Base-by-base conservation (phyloP, 257 asterid genomes). In the Ehretia macrophylla region DNA sequence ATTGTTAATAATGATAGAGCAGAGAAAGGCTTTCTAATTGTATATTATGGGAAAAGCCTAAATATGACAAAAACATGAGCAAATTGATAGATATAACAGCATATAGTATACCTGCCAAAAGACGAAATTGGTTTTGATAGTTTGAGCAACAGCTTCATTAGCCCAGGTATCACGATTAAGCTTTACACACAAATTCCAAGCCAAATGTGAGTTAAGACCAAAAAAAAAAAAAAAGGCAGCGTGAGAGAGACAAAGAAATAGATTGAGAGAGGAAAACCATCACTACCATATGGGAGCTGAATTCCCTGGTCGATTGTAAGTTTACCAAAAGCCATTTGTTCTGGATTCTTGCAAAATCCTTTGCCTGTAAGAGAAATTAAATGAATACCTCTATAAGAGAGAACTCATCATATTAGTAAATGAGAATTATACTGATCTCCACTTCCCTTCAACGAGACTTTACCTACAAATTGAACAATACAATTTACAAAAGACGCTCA, bases 131-230 rank as follows among this genome's bases (percentile, higher is more conserved):
- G 81, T 83, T 70, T 82, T 93, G 74, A 93, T 86, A 66, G 99
- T 93, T 67, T 89, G 97, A 69, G 94, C 88, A 78, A 86, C 96
- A 72, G 97, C 95, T 63, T 93, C 99, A 74, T 89, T 85, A 64
- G 82, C 99, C 99, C 99, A 93, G 20, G 96, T 89, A 75, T 93
- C 97, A 17, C 99, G 96, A 73, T 93, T 93, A 51, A 93, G 96
- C 99, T 92, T 72, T n/a, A 11, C 81, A 82, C 55, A 73, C 54
- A 18, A 59, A 69, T 58, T 18, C 62, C 47, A 57, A 58, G 45
- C 32, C 46, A 64, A 58, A 13, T 55, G 65, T 19, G 47, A 67
- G 75, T 65, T 59, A 75, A 58, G 37, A 46, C 18, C 62, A 17
- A 38, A 5, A 51, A 17, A 10, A 53, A 42, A 14, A 70, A 50